Conservation (phyloP, 2,329 filamentous ascomycete genomes). For the Mariannaea elegans region DNA sequence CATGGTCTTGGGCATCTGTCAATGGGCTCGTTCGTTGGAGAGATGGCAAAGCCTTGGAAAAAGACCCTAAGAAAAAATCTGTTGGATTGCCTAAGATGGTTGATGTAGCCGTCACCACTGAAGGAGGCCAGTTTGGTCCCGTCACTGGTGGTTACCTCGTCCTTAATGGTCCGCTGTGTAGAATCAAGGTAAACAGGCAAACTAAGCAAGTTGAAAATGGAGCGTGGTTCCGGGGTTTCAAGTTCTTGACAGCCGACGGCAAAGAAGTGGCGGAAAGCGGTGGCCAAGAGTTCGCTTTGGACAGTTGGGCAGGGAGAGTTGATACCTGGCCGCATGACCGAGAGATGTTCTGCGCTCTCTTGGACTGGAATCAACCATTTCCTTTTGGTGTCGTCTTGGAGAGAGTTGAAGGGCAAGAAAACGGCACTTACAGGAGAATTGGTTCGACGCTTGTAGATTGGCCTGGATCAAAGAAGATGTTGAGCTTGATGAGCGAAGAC, state of each 20-base stretch:
- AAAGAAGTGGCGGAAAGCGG: neutral
- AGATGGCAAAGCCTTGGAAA: neutral
- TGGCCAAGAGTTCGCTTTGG: neutral
- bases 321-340: neutral
- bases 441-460: neutral
- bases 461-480: neutral
- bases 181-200: neutral
- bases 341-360: neutral
- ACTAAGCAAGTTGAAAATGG: neutral
- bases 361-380: neutral
- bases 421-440: neutral
- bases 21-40: constrained; percentile 1
- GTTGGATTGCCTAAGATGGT: neutral
- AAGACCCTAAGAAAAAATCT: neutral
- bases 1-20: constrained; percentile 12
- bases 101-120: neutral
- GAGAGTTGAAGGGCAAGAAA: neutral
- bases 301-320: neutral
- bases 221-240: neutral
- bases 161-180: neutral
- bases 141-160: neutral
- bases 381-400: neutral
- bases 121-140: constrained; percentile 6
- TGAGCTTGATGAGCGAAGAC: neutral
- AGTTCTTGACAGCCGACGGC: neutral